These are phyloP conservation scores for Cryphonectria nitschkei DNA, from an alignment of 2,329 filamentous ascomycete species.

Conservation along the genomic window DNA sequence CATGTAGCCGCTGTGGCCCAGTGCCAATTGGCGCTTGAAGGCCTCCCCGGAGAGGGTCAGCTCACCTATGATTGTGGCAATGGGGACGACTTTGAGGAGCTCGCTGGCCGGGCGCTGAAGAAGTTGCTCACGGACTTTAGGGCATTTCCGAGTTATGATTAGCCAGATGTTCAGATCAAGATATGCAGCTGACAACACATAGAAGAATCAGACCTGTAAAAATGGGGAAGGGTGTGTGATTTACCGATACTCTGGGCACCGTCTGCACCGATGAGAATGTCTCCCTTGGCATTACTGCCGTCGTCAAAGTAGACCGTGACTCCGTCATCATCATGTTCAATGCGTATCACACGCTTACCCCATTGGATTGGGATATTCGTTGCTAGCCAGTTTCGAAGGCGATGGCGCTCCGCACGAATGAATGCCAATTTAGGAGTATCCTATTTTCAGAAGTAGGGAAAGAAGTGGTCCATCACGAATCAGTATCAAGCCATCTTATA, in stretches of 20 bases:
- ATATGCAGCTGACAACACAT: no score
- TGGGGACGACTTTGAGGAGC: conserved; percentile 19
- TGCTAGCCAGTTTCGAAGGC: conserved; percentile 35
- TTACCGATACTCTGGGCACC: conserved; percentile 35
- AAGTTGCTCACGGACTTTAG: conserved; percentile 33
- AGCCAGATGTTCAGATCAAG: neutral
- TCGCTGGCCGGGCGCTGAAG: neutral
- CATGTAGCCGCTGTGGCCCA: conserved; percentile 35
- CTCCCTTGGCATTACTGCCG: conserved; percentile 33
- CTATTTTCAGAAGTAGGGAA: neutral
- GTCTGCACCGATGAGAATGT: conserved; percentile 37
- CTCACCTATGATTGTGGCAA: conserved; percentile 34
- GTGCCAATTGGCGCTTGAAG: conserved; percentile 35
- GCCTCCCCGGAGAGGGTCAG: conserved; percentile 32
- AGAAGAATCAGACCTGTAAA: no score
- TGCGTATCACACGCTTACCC: conserved; percentile 30
- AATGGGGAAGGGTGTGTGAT: neutral
- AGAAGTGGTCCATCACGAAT: neutral
- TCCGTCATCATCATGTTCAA: conserved; percentile 30
- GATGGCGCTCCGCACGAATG: conserved; percentile 33
- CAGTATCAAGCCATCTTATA: conserved; percentile 2
- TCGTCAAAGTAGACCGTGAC: conserved; percentile 35
- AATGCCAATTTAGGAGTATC: conserved; percentile 25
- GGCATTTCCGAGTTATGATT: neutral
- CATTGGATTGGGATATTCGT: conserved; percentile 35